Conservation (phyloP, 2,329 filamentous ascomycete genomes). For the Penicillium sp. region DNA sequence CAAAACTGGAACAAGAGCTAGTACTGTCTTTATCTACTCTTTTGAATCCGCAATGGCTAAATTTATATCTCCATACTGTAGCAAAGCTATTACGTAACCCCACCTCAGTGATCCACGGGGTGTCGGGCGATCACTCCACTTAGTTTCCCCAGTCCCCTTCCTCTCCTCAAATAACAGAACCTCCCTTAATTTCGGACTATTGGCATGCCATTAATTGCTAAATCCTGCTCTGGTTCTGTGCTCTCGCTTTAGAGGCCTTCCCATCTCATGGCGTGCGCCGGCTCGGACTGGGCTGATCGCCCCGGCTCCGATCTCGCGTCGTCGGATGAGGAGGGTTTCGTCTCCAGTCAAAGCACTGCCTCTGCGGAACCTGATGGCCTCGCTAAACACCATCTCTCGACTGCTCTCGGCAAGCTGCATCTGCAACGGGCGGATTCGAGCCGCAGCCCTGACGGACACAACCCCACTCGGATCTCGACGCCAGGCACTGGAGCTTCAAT, state of each 20-base stretch:
- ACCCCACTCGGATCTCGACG: constrained; percentile 8
- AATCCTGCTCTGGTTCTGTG: neutral
- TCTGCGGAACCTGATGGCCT: constrained; percentile 15
- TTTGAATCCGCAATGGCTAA: too few relatives aligned
- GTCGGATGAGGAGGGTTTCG: constrained; percentile 30
- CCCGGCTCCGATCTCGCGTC: constrained; percentile 22
- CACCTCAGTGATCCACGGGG: constrained; percentile 6
- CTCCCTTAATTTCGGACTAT: neutral
- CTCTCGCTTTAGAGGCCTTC: constrained; percentile 2
- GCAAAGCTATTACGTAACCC: constrained; percentile 7
- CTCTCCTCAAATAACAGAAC: neutral
- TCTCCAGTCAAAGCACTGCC: constrained; percentile 26
- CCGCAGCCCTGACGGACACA: constrained; percentile 5
- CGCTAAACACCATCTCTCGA: constrained; percentile 5
- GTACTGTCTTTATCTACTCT: too few relatives aligned
- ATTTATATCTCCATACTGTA: too few relatives aligned
- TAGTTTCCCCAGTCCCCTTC: constrained; percentile 14
- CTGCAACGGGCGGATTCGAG: constrained; percentile 9
- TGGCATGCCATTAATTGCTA: constrained; percentile 1
- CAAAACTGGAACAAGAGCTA: too few relatives aligned
- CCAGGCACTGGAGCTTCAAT: constrained; percentile 6
- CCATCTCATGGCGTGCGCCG: constrained; percentile 24
- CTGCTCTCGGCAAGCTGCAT: constrained; percentile 9
- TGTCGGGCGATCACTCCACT: constrained; percentile 15
- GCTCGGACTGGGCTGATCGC: constrained; percentile 22